phyloP scores from a whole-genome alignment of 1,139 yeast genomes.

The Kazachstania sp. region DNA sequence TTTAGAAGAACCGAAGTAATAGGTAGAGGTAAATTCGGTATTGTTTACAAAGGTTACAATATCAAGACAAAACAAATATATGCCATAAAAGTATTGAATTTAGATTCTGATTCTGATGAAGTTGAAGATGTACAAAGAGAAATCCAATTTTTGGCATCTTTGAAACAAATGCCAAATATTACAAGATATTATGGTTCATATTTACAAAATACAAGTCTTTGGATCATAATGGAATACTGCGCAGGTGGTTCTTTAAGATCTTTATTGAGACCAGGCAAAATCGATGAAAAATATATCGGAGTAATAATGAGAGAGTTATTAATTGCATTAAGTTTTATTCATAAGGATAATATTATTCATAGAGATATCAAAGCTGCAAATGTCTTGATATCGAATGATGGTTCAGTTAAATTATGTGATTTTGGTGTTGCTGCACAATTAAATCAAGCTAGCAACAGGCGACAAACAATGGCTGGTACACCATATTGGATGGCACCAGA shows the following conservation, averaged over 20 bases:
- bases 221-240: constrained; percentile 98
- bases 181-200: constrained; percentile 89
- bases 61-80: constrained; percentile 53
- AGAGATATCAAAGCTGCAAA: constrained; percentile 96
- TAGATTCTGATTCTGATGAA: constrained; percentile 92
- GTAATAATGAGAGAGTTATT: constrained; percentile 76
- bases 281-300: constrained; percentile 78
- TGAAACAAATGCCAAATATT: constrained; percentile 80
- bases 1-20: constrained; percentile 82
- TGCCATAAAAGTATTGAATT: constrained; percentile 85
- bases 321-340: constrained; percentile 72
- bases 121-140: constrained; percentile 93
- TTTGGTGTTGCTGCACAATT: constrained; percentile 97
- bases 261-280: constrained; percentile 73
- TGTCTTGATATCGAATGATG: constrained; percentile 80
- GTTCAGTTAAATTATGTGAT: constrained; percentile 86
- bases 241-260: constrained; percentile 95
- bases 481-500: constrained; percentile 99
- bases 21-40: constrained; percentile 95
- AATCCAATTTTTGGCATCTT: constrained; percentile 72
- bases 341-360: constrained; percentile 84
- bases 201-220: constrained; percentile 74
- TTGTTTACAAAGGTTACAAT: constrained; percentile 75
- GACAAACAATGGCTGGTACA: constrained; percentile 97
- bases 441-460: constrained; percentile 63